These are phyloP conservation scores for Pleurotus pulmonarius DNA, from an alignment of 768 basidiomycete genomes.

Conservation along the genomic window DNA sequence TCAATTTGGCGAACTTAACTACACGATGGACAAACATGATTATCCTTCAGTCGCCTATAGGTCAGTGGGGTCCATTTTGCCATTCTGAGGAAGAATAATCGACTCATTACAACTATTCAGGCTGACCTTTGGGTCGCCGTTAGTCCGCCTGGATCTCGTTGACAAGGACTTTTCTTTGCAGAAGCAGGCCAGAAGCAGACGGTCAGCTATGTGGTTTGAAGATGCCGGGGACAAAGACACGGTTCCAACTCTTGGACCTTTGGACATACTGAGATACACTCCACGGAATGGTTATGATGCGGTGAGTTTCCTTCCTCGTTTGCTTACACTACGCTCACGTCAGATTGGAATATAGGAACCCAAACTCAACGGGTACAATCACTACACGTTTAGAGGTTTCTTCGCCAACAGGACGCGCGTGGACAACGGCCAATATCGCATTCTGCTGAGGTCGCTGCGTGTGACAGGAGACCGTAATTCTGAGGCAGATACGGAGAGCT, in stretches of 20 bases:
- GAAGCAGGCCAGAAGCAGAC: constrained; percentile 16
- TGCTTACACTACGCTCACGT: neutral
- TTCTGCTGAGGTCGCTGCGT: neutral
- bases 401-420: constrained; percentile 4
- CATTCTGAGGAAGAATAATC: constrained; percentile 1
- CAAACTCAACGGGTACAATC: constrained; percentile 2
- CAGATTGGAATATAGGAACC: neutral
- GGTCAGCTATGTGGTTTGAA: constrained; percentile 1
- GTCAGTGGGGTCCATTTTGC: constrained; percentile 5
- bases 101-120: constrained; percentile 10
- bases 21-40: constrained; percentile 28
- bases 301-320: neutral
- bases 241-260: constrained; percentile 12
- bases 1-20: constrained; percentile 23
- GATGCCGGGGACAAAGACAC: constrained; percentile 17
- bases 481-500: constrained; percentile 2
- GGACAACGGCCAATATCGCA: constrained; percentile 2
- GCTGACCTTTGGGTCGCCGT: constrained; percentile 26
- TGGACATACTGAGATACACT: constrained; percentile 10
- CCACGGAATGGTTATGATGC: constrained; percentile 12
- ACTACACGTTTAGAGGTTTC: neutral
- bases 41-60: constrained; percentile 21
- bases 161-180: constrained; percentile 18
- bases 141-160: constrained; percentile 29
- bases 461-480: neutral